A percentile compares a stretch with the other conserved stretches of the same genome.
phyloP scores from a whole-genome alignment of 805 yeast genomes.

The Kodamaea laetipori region DNA sequence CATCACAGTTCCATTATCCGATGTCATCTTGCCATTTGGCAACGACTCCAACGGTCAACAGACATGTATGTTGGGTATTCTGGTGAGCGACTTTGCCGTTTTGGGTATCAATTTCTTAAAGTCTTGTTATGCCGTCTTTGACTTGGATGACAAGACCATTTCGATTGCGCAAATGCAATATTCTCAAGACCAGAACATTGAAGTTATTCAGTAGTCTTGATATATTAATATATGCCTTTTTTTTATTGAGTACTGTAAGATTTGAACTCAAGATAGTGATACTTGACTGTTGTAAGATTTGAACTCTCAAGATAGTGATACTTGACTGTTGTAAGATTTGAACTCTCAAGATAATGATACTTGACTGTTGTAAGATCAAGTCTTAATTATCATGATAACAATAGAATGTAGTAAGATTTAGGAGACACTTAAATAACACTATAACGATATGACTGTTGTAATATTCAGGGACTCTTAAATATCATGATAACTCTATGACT shows the following conservation, averaged over 20 bases:
- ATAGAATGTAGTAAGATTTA: no score
- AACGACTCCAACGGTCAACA: slow-evolving; percentile 6
- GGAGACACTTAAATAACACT: no score
- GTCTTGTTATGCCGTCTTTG: slow-evolving; percentile 27
- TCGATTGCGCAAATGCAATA: slow-evolving; percentile 28
- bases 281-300: no score
- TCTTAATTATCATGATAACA: no score
- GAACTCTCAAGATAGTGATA: no score
- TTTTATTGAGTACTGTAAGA: slow-evolving; percentile 1
- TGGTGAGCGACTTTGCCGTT: slow-evolving; percentile 18
- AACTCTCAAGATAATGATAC: no score
- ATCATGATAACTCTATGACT: no score
- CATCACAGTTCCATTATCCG: slow-evolving; percentile 19
- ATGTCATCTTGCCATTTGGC: slow-evolving; percentile 18
- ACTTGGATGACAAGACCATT: slow-evolving; percentile 27
- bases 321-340: no score
- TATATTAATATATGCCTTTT: background rate
- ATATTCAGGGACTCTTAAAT: no score
- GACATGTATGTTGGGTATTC: slow-evolving; percentile 16
- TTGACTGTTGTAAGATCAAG: no score
- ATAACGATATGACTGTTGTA: no score
- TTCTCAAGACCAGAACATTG: slow-evolving; percentile 17
- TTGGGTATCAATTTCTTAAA: slow-evolving; percentile 34
- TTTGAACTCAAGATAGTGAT: no score
- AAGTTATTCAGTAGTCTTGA: slow-evolving; percentile 10